These are phyloP conservation scores for Fusarium siculi DNA, from an alignment of 2,329 filamentous ascomycete species.

Conservation along the genomic window DNA sequence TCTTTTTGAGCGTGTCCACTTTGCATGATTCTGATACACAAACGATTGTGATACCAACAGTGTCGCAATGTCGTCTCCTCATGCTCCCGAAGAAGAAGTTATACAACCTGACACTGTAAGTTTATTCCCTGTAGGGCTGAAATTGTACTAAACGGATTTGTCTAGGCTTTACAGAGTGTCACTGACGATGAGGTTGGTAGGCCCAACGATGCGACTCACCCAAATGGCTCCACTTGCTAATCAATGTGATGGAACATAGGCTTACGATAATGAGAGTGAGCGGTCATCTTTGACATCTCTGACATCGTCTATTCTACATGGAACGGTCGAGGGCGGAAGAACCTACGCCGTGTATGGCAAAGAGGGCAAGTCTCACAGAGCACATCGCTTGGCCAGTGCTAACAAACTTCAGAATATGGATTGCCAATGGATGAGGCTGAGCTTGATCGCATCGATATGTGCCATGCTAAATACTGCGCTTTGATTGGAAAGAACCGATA, in stretches of 20 bases:
- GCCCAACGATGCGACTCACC: background rate
- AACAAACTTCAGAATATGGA: slow-evolving; percentile 47
- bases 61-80: slow-evolving; percentile 7
- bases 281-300: slow-evolving; percentile 40
- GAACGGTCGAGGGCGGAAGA: slow-evolving; percentile 46
- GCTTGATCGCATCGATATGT: slow-evolving; percentile 55
- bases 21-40: background rate
- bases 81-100: background rate
- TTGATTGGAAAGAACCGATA: slow-evolving; percentile 43
- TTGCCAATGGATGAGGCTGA: slow-evolving; percentile 55
- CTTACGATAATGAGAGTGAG: slow-evolving; percentile 31
- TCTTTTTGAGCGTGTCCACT: background rate
- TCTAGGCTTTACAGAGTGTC: slow-evolving; percentile 21
- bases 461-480: slow-evolving; percentile 50
- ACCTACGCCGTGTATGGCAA: slow-evolving; percentile 51
- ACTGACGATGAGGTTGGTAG: slow-evolving; percentile 36
- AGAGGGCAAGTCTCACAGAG: slow-evolving; percentile 31
- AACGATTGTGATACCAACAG: background rate
- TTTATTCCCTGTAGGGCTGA: background rate
- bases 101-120: slow-evolving; percentile 10
- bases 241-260: background rate
- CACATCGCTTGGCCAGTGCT: background rate
- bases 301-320: slow-evolving; percentile 41
- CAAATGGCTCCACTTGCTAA: slow-evolving; percentile 12
- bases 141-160: background rate